A percentile compares a stretch with the other conserved stretches of the same genome.
These are phyloP conservation scores for Neonectria hederae DNA, from an alignment of 2,329 filamentous ascomycete species.

Conservation along the genomic window DNA sequence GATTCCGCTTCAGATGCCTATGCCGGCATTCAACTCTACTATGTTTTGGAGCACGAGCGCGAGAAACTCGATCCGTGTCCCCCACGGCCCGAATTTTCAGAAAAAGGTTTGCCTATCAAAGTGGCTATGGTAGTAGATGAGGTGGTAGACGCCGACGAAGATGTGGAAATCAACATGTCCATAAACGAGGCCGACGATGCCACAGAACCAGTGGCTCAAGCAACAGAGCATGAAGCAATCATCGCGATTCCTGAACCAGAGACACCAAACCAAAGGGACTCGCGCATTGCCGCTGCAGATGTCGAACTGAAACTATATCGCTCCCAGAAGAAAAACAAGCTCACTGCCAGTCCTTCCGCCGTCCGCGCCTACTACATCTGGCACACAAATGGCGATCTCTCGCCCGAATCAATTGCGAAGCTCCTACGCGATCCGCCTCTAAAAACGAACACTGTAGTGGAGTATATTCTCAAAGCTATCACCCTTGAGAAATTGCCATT, in stretches of 20 bases:
- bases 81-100: slow-evolving; percentile 73
- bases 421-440: slow-evolving; percentile 70
- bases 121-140: slow-evolving; percentile 48
- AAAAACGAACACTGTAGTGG: slow-evolving; percentile 62
- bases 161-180: slow-evolving; percentile 2
- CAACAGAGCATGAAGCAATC: neutral
- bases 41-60: slow-evolving; percentile 75
- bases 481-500: slow-evolving; percentile 60
- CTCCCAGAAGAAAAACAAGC: slow-evolving; percentile 35
- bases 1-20: slow-evolving; percentile 88
- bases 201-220: slow-evolving; percentile 1
- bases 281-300: slow-evolving; percentile 56
- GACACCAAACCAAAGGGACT: slow-evolving; percentile 43
- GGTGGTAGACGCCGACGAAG: slow-evolving; percentile 1
- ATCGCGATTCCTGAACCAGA: slow-evolving; percentile 28
- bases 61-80: slow-evolving; percentile 74
- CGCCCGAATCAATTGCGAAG: slow-evolving; percentile 59
- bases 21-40: slow-evolving; percentile 77
- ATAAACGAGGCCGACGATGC: slow-evolving; percentile 13
- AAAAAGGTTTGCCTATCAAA: slow-evolving; percentile 71
- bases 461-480: slow-evolving; percentile 68
- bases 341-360: slow-evolving; percentile 43
- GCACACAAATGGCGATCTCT: slow-evolving; percentile 62
- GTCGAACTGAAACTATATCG: slow-evolving; percentile 50
- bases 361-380: slow-evolving; percentile 73